Conservation (phyloP, 345 rosid species). For the Chamaenerion angustifolium region DNA sequence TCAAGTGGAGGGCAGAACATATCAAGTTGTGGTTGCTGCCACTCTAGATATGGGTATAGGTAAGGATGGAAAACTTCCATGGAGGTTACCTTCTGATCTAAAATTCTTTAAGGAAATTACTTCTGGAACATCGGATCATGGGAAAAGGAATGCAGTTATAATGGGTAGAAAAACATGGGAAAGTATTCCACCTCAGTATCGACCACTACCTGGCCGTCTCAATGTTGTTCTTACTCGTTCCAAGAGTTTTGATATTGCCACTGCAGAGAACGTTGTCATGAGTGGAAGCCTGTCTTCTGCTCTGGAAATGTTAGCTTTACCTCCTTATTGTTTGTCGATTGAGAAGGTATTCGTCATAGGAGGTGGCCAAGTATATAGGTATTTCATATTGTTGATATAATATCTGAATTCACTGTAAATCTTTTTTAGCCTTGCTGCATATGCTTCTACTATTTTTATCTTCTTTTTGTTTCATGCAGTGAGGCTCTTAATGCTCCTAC, state of each 20-base stretch:
- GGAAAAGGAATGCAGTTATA: slow-evolving; percentile 73
- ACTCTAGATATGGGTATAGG: slow-evolving; percentile 87
- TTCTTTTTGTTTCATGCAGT: slow-evolving; percentile 26
- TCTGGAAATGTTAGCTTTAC: slow-evolving; percentile 53
- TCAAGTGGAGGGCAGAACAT: slow-evolving; percentile 31
- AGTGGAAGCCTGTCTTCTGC: slow-evolving; percentile 79
- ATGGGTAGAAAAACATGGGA: slow-evolving; percentile 99
- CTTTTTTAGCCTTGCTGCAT: background rate
- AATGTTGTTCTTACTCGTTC: slow-evolving; percentile 91
- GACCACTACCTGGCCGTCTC: slow-evolving; percentile 81
- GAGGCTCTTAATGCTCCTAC: slow-evolving; percentile 59
- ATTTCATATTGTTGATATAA: slow-evolving; percentile 4
- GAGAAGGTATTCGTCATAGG: slow-evolving; percentile 89
- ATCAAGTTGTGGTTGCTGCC: slow-evolving; percentile 84
- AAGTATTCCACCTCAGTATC: slow-evolving; percentile 53
- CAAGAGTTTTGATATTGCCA: slow-evolving; percentile 67
- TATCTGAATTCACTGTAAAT: background rate
- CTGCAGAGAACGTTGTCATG: slow-evolving; percentile 80
- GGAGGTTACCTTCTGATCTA: slow-evolving; percentile 79
- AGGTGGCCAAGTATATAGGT: slow-evolving; percentile 80
- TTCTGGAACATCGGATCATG: slow-evolving; percentile 37
- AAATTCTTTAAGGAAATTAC: slow-evolving; percentile 76
- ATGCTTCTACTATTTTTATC: background rate
- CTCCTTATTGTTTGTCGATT: slow-evolving; percentile 76
- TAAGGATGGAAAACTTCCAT: slow-evolving; percentile 73